Base-by-base conservation (phyloP, 2,329 filamentous ascomycete species). In the Alternaria sp. region DNA sequence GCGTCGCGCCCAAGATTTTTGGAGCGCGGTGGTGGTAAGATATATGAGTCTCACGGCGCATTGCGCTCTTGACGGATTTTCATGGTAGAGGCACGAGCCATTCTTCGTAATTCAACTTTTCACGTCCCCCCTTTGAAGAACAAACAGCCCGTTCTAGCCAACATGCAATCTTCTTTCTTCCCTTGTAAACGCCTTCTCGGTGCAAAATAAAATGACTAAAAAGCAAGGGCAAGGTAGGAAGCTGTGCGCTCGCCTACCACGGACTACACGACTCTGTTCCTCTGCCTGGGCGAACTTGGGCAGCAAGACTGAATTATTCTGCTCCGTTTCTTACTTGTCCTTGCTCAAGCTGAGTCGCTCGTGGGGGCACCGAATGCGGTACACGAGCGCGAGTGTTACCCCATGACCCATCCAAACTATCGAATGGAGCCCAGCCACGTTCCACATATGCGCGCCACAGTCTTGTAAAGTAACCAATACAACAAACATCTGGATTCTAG, bases 11-110 rank as follows among this genome's bases (percentile, higher is more conserved):
- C 0, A 78, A 77, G 68, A 76, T 78, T 20, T 78, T 78, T 62
- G 76, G 76, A 1, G 76, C 74, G 49, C 63, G 75, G 53, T 78
- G 76, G 74, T 78, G 75, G 75, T 78, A 49, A 65, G n/a, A 18
- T 6, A 18, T 28, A 10, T 16, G 9, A 38, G 4, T 27, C 14
- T 50, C 20, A n/a, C 46, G 14, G 32, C 32, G 6, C 46, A 14
- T 22, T 41, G 18, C 40, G 4, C 7, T 49, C 14, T 10, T 14
- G 32, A 34, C 4, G 28, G 28, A 27, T 22, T 49, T 16, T 36
- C 2, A 36, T 36, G 9, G 14, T 25, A 14, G 46, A 49, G 18
- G 14, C 11, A 22, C 46, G 28, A 49, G 30, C 3, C 46, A 49
- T 25, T 12, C 4, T 10, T n/a, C 30, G 18, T 18, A 36, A 49